Evolutionary conservation across 495 filamentous ascomycete genomes (phyloP).

Genomic region (Aspergillus indologenus): DNA sequence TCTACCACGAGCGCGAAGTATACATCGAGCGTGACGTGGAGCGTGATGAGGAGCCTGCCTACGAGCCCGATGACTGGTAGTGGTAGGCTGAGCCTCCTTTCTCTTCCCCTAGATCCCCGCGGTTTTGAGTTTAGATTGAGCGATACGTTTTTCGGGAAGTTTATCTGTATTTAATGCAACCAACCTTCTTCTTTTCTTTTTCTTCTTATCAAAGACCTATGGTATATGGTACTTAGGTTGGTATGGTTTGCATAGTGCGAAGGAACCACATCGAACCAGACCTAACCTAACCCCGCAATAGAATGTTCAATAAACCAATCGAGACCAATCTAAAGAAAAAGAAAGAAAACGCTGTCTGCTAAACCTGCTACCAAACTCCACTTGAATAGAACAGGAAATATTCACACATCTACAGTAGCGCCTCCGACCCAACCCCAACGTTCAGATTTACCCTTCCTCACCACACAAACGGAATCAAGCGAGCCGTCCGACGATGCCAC

Average conservation of each 20-base stretch:
- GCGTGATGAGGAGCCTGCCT: not conserved
- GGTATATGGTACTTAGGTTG: no score
- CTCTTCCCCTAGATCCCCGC: not conserved
- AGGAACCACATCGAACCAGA: not conserved
- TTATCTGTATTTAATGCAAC: conserved; percentile 1
- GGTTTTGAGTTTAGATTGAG: not conserved
- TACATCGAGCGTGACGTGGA: conserved; percentile 2
- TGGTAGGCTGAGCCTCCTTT: not conserved
- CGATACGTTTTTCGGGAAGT: not conserved
- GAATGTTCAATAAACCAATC: not conserved
- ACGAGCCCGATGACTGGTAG: conserved; percentile 5
- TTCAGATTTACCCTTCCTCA: no score
- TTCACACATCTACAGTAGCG: no score
- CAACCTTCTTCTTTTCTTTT: not conserved
- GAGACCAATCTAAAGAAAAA: no score
- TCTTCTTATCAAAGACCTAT: no score
- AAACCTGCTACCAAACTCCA: no score
- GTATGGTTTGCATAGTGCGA: no score
- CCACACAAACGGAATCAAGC: no score
- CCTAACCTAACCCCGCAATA: not conserved
- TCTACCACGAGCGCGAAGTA: not conserved
- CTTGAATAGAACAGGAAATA: no score
- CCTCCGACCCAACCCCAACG: no score
- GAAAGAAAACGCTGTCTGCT: no score
- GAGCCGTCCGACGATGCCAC: no score